Base-by-base conservation (phyloP, 257 asterid genomes). In the Nicotiana paniculata region DNA sequence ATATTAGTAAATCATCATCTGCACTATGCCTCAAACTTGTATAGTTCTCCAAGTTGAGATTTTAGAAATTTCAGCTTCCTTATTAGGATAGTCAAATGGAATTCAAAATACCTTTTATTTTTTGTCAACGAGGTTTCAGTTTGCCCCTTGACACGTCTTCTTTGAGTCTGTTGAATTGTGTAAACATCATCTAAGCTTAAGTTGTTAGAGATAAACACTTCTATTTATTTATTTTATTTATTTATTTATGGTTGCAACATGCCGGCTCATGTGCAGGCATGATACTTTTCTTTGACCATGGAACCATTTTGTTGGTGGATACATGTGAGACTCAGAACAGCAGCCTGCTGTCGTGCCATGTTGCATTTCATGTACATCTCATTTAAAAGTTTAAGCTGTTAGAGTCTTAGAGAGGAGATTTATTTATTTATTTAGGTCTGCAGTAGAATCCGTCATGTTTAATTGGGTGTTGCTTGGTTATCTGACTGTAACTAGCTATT, bases 121-220 rank as follows among this genome's bases (percentile, higher is more conserved):
- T 28, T 53, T 53, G 53, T 75, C 16, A 51, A 51, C 62, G 16
- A 46, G 78, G 59, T 72, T 46, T 43, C 6, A 2, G 39, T 51
- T 48, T 75, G 46, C 46, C 43, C 16, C 62, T 75, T 7, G 79
- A 26, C 63, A 48, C 62, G 53, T 51, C 63, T 70, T 69, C 18
- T 72, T 46, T 51, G 79, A 75, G 30, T 75, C 39, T 75, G 46
- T 26, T 51, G 24, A 74, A 51, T 75, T 51, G 37, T 75, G 43
- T 51, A 37, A 75, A 75, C 79, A 51, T 75, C 63, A 75, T 75
- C 39, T 75, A 75, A 48, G 63, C 17, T 75, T 51, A 75, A 28
- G 63, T 28, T 74, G 39, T 48, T 72, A 24, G 63, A 26, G 37
- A 51, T 75, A 51, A 51, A 75, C 11, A 51, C 46, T 51, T 28